Conservation (phyloP, 306 rosid genomes). For the Calophaca sinica region DNA sequence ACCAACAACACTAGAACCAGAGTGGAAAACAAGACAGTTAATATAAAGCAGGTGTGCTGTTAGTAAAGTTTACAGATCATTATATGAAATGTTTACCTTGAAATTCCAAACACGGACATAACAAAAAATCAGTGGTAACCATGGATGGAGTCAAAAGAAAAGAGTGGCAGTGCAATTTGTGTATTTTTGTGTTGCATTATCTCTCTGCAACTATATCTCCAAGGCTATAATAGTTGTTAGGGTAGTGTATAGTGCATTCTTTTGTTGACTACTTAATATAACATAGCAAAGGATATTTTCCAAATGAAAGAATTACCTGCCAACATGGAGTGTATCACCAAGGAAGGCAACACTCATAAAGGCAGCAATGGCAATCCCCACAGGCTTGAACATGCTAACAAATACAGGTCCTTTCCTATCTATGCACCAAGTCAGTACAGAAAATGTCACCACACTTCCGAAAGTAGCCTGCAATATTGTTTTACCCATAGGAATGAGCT, state of each 20-base stretch:
- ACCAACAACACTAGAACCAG: conserved; percentile 54
- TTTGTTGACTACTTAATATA: background rate
- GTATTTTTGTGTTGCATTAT: background rate
- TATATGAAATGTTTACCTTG: background rate
- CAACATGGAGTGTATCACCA: conserved; percentile 66
- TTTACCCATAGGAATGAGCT: conserved; percentile 33
- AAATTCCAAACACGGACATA: background rate
- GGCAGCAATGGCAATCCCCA: conserved; percentile 73
- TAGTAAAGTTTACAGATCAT: background rate
- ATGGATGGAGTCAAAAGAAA: background rate
- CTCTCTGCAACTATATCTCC: background rate
- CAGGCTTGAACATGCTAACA: conserved; percentile 69
- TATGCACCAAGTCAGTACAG: conserved; percentile 65
- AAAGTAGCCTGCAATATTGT: conserved; percentile 54
- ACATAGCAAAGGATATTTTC: background rate
- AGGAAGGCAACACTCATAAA: conserved; percentile 63
- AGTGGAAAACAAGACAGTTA: background rate
- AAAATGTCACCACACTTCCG: conserved; percentile 62
- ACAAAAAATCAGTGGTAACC: background rate
- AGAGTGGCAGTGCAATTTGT: background rate
- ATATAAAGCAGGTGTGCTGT: background rate
- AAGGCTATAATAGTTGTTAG: too few relatives aligned
- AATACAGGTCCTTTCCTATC: conserved; percentile 72
- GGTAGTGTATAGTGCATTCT: background rate
- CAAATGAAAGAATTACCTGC: conserved; percentile 51